Percentiles rank a stretch among this genome's conserved stretches.
phyloP scores from a whole-genome alignment of 148 eudicot species.

The Vaccinium corymbosum region DNA sequence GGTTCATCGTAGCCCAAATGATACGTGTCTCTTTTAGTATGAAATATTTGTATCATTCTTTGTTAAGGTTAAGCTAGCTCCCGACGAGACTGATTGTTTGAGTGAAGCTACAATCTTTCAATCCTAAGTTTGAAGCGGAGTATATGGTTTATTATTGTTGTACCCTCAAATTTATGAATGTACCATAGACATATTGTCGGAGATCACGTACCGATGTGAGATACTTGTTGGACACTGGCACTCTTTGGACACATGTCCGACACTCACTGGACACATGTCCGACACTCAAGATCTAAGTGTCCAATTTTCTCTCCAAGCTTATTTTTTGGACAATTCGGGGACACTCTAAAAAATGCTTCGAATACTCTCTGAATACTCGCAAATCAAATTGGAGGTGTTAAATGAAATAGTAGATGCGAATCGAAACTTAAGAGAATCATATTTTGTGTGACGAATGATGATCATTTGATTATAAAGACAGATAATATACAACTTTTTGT shows the following conservation, averaged over 20 bases:
- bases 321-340: neutral
- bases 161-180: neutral
- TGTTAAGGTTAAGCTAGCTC: neutral
- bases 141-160: neutral
- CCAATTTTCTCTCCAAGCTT: neutral
- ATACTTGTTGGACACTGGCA: neutral
- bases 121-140: neutral
- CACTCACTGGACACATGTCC: neutral
- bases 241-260: neutral
- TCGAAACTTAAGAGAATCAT: neutral
- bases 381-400: neutral
- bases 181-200: neutral
- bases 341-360: neutral
- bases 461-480: neutral
- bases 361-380: neutral
- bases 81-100: neutral
- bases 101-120: neutral
- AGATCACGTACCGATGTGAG: neutral
- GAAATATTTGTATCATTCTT: neutral
- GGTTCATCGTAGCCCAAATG: neutral
- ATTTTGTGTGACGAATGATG: neutral
- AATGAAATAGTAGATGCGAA: neutral
- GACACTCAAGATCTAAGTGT: neutral
- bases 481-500: no score
- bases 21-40: neutral